Evolutionary conservation across 306 rosid genomes (phyloP).

Genomic region (Calophaca sinica): DNA sequence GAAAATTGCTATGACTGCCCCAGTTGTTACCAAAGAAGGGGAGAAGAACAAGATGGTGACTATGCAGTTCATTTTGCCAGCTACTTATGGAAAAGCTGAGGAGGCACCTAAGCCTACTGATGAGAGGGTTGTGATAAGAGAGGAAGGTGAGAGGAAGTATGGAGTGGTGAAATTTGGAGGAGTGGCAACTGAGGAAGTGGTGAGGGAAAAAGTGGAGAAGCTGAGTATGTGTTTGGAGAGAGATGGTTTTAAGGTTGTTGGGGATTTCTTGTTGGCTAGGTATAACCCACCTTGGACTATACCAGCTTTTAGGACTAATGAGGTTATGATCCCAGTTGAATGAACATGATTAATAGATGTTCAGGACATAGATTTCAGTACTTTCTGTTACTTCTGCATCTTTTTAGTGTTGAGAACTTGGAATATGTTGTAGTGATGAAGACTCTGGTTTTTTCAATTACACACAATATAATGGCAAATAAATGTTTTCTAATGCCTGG

Average conservation of each 20-base stretch:
- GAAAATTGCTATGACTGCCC: constrained; percentile 84
- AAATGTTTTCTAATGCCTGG: neutral
- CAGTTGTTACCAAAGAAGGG: constrained; percentile 65
- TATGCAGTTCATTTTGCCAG: constrained; percentile 83
- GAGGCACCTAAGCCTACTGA: constrained; percentile 89
- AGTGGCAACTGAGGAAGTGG: constrained; percentile 66
- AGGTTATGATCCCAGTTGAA: constrained; percentile 83
- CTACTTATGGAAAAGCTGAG: constrained; percentile 65
- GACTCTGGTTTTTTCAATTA: neutral
- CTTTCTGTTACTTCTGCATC: neutral
- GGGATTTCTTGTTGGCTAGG: constrained; percentile 80
- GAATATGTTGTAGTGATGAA: constrained; percentile 6
- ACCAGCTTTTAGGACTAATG: constrained; percentile 81
- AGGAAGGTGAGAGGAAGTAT: constrained; percentile 77
- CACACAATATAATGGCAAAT: neutral
- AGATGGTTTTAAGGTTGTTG: constrained; percentile 81
- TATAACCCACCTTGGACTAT: constrained; percentile 94
- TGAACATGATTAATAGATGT: neutral
- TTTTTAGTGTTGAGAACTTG: constrained; percentile 1
- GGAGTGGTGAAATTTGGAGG: constrained; percentile 86
- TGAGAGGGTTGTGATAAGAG: constrained; percentile 78
- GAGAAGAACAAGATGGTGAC: constrained; percentile 58
- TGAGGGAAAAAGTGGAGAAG: constrained; percentile 72
- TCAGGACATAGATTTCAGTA: neutral
- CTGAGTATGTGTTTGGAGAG: constrained; percentile 68